Percentiles rank a stretch among this genome's conserved stretches.
Conservation (phyloP, 1,139 yeast genomes). For the Candida sp. region DNA sequence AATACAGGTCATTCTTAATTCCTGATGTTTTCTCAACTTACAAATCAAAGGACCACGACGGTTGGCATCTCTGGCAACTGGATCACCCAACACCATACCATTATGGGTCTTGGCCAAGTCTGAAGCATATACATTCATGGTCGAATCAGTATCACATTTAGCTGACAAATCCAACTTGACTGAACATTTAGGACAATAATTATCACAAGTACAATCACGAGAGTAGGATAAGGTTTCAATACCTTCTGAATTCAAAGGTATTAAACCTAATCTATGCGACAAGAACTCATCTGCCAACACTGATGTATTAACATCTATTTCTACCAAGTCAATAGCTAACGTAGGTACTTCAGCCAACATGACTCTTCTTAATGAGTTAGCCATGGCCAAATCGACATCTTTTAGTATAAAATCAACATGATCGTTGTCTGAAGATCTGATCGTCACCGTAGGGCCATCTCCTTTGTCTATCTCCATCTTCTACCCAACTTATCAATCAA, state of each 20-base stretch:
- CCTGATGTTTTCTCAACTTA: conserved; percentile 91
- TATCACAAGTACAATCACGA: conserved; percentile 97
- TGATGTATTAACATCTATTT: conserved; percentile 87
- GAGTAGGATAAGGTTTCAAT: conserved; percentile 79
- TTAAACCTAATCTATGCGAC: conserved; percentile 87
- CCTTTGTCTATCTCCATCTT: conserved; percentile 38
- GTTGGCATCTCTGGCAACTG: conserved; percentile 76
- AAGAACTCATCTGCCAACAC: conserved; percentile 96
- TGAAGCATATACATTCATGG: conserved; percentile 86
- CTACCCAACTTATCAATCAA: neutral
- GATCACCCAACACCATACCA: conserved; percentile 64
- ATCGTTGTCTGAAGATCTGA: conserved; percentile 80
- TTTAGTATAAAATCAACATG: conserved; percentile 87
- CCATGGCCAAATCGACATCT: conserved; percentile 86
- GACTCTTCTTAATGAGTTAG: conserved; percentile 87
- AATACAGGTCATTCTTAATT: conserved; percentile 80
- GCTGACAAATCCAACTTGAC: conserved; percentile 86
- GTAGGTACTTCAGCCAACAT: conserved; percentile 98
- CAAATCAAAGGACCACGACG: conserved; percentile 85
- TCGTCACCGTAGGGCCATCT: conserved; percentile 75
- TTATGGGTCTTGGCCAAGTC: conserved; percentile 62
- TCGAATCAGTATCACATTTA: conserved; percentile 81
- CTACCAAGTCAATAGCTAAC: conserved; percentile 92
- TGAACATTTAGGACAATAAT: conserved; percentile 92
- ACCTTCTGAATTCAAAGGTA: conserved; percentile 83